A percentile compares a stretch with the other conserved stretches of the same genome.
These are phyloP conservation scores for Podosphaera fusca DNA, from an alignment of 2,329 filamentous ascomycete genomes.

Conservation along the genomic window DNA sequence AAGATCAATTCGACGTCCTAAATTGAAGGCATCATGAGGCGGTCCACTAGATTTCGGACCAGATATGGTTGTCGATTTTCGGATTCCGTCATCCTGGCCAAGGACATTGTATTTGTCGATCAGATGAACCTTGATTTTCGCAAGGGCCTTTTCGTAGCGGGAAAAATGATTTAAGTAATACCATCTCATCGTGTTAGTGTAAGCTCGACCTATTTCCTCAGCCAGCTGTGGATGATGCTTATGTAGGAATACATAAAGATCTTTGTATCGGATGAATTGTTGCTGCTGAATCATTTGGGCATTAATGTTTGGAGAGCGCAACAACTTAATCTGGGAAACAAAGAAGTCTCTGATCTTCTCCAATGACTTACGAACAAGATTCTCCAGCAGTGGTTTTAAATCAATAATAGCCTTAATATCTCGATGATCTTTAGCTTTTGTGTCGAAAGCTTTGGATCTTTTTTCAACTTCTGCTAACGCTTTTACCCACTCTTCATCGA, in stretches of 20 bases:
- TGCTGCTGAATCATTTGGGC: slow-evolving; percentile 93
- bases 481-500: slow-evolving; percentile 76
- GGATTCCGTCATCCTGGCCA: slow-evolving; percentile 49
- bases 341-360: slow-evolving; percentile 88
- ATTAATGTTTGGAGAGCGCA: slow-evolving; percentile 89
- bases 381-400: slow-evolving; percentile 61
- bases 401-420: slow-evolving; percentile 61
- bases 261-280: slow-evolving; percentile 69
- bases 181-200: slow-evolving; percentile 97
- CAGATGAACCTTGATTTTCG: slow-evolving; percentile 61
- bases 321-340: slow-evolving; percentile 79
- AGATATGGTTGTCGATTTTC: slow-evolving; percentile 36
- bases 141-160: slow-evolving; percentile 63
- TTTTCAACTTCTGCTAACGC: slow-evolving; percentile 66
- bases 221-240: slow-evolving; percentile 64
- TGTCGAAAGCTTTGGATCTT: slow-evolving; percentile 47
- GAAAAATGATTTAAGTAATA: slow-evolving; percentile 86
- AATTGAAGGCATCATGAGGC: slow-evolving; percentile 66
- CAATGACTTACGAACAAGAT: slow-evolving; percentile 72
- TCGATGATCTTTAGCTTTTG: slow-evolving; percentile 34
- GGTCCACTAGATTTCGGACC: slow-evolving; percentile 27
- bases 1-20: slow-evolving; percentile 68
- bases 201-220: slow-evolving; percentile 76
- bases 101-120: slow-evolving; percentile 69
- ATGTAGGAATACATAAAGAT: slow-evolving; percentile 66